Conservation (phyloP, 371 early-diverging fungal species). For the Rhizopus sp. region DNA sequence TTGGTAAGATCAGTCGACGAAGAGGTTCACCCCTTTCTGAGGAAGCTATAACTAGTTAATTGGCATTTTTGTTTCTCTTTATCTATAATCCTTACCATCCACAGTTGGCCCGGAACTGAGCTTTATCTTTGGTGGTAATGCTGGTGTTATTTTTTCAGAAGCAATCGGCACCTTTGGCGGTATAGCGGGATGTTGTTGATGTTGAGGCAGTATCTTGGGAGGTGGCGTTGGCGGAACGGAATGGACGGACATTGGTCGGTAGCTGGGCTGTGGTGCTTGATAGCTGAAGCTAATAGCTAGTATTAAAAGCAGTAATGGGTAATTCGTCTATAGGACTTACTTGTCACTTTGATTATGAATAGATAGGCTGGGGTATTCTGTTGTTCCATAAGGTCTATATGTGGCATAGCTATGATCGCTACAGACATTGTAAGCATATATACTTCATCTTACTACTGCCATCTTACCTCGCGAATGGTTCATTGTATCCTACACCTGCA, state of each 20-base stretch:
- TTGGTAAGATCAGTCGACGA: slow-evolving; percentile 70
- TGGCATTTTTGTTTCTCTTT: not conserved
- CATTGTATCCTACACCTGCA: slow-evolving; percentile 31
- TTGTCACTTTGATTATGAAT: slow-evolving; percentile 40
- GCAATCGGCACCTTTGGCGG: slow-evolving; percentile 33
- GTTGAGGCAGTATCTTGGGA: slow-evolving; percentile 11
- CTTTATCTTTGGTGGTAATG: slow-evolving; percentile 36
- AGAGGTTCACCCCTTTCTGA: slow-evolving; percentile 69
- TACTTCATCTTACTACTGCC: not conserved
- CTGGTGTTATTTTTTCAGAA: slow-evolving; percentile 14
- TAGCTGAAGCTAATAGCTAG: slow-evolving; percentile 19
- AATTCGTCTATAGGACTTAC: slow-evolving; percentile 6
- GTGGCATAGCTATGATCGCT: not conserved
- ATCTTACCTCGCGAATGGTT: not conserved
- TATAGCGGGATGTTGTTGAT: slow-evolving; percentile 24
- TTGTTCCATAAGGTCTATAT: not conserved
- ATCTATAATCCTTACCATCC: slow-evolving; percentile 14
- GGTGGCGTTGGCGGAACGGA: slow-evolving; percentile 22
- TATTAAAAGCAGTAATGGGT: not conserved
- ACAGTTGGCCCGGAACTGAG: slow-evolving; percentile 11
- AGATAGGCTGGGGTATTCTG: slow-evolving; percentile 28
- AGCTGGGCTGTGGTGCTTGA: slow-evolving; percentile 11
- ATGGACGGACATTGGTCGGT: slow-evolving; percentile 16
- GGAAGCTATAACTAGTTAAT: slow-evolving; percentile 24
- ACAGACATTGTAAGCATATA: not conserved